Evolutionary conservation across 2,329 filamentous ascomycete species (phyloP).

Genomic region (Escovopsis sp.): DNA sequence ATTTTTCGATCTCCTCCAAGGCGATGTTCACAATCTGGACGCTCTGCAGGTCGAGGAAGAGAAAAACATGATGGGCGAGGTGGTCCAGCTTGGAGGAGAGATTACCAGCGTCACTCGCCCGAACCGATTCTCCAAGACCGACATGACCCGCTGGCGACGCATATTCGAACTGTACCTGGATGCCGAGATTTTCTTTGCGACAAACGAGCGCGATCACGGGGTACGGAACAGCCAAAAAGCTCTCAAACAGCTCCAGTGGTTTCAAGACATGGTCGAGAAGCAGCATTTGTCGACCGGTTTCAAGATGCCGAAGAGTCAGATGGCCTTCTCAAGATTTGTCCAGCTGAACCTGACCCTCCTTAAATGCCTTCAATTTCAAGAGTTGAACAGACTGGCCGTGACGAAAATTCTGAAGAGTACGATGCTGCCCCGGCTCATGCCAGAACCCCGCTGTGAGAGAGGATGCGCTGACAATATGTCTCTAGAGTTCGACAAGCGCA

Average conservation of each 20-base stretch:
- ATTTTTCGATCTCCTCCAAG: slow-evolving; percentile 64
- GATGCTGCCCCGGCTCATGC: slow-evolving; percentile 13
- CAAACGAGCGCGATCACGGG: slow-evolving; percentile 55
- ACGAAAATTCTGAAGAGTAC: slow-evolving; percentile 73
- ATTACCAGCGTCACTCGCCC: slow-evolving; percentile 51
- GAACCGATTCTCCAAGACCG: slow-evolving; percentile 43
- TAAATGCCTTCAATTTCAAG: slow-evolving; percentile 69
- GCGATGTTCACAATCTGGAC: slow-evolving; percentile 55
- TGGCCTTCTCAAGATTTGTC: slow-evolving; percentile 54
- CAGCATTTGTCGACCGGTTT: slow-evolving; percentile 44
- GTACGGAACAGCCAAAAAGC: slow-evolving; percentile 50
- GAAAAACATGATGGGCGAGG: slow-evolving; percentile 44
- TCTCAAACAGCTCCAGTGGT: slow-evolving; percentile 52
- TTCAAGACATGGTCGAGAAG: slow-evolving; percentile 50
- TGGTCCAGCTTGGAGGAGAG: slow-evolving; percentile 47
- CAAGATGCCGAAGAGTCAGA: slow-evolving; percentile 48
- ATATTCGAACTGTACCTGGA: slow-evolving; percentile 74
- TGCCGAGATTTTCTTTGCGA: slow-evolving; percentile 69
- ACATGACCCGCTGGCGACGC: slow-evolving; percentile 62
- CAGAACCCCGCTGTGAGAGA: too few species aligned
- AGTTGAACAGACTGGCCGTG: slow-evolving; percentile 65
- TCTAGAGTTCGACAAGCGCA: slow-evolving; percentile 77
- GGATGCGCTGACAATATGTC: not conserved
- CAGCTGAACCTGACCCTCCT: slow-evolving; percentile 60
- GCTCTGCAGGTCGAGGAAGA: slow-evolving; percentile 52